Evolutionary conservation across 345 rosid genomes (phyloP).

Genomic region (Trapa incisa): DNA sequence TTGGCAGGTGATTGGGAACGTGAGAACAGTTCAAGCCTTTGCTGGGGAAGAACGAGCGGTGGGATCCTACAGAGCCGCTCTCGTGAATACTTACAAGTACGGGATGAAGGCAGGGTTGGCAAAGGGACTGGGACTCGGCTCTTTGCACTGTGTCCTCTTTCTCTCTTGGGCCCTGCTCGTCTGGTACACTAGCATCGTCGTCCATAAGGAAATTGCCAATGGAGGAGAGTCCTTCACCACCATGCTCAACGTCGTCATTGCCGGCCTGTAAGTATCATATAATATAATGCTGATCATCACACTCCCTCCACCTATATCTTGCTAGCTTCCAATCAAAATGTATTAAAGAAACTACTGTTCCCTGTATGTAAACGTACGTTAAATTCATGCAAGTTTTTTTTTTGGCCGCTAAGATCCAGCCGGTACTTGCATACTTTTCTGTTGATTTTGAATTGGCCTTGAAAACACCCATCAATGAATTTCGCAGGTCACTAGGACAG

Average conservation of each 20-base stretch:
- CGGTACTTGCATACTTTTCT: too few relatives aligned
- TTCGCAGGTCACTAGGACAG: conserved; percentile 73
- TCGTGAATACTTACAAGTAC: conserved; percentile 52
- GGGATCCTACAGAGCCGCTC: conserved; percentile 52
- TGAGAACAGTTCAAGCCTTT: conserved; percentile 94
- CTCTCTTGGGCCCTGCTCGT: conserved; percentile 92
- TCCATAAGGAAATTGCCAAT: conserved; percentile 65
- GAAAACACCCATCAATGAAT: background rate
- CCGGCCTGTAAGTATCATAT: conserved; percentile 63
- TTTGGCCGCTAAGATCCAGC: too few relatives aligned
- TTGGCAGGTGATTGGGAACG: conserved; percentile 80
- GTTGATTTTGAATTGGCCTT: too few relatives aligned
- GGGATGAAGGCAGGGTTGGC: conserved; percentile 82
- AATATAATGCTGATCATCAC: too few relatives aligned
- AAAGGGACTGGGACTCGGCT: conserved; percentile 86
- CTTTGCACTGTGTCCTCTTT: conserved; percentile 71
- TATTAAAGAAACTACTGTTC: too few relatives aligned
- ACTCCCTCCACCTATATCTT: too few relatives aligned
- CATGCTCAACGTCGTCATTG: conserved; percentile 91
- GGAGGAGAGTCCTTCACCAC: conserved; percentile 95
- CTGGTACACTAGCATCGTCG: conserved; percentile 82
- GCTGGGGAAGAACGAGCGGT: conserved; percentile 90
- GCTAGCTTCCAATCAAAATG: too few relatives aligned
- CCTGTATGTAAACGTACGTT: too few relatives aligned
- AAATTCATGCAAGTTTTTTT: too few relatives aligned